A percentile compares a stretch with the other conserved stretches of the same genome.
Evolutionary conservation across 306 rosid species (phyloP).

Genomic region (Hippophae tibetana): DNA sequence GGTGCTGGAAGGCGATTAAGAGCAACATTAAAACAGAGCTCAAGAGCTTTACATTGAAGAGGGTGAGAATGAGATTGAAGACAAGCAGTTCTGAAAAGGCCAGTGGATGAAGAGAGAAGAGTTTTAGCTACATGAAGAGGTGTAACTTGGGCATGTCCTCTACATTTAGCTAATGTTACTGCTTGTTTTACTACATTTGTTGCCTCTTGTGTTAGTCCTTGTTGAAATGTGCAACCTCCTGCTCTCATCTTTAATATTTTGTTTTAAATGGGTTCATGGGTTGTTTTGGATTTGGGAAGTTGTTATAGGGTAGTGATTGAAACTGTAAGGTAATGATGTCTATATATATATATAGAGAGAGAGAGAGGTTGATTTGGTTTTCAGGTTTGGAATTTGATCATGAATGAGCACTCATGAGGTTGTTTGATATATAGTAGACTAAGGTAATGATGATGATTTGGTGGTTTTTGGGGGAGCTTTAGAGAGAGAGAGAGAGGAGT

Average conservation of each 20-base stretch:
- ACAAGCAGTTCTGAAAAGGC: conserved; percentile 66
- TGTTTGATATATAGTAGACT: conserved; percentile 20
- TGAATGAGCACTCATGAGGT: too few relatives aligned
- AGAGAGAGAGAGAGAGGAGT: conserved; percentile 14
- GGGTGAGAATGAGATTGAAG: conserved; percentile 94
- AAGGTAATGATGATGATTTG: conserved; percentile 16
- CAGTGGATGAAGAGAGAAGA: conserved; percentile 59
- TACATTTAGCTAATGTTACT: conserved; percentile 56
- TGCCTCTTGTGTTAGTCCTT: conserved; percentile 73
- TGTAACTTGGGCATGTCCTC: conserved; percentile 94
- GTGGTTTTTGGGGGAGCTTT: conserved; percentile 21
- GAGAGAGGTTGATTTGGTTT: neutral
- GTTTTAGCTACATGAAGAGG: conserved; percentile 94
- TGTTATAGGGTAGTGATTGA: too few relatives aligned
- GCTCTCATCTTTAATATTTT: conserved; percentile 59
- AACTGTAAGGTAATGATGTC: too few relatives aligned
- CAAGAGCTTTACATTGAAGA: conserved; percentile 91
- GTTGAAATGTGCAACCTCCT: conserved; percentile 65
- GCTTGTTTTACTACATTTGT: conserved; percentile 69
- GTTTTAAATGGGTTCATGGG: conserved; percentile 4
- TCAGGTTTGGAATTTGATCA: too few relatives aligned
- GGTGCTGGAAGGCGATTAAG: conserved; percentile 85
- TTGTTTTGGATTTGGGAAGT: neutral
- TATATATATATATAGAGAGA: conserved; percentile 6
- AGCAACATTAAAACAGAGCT: conserved; percentile 96